Evolutionary conservation across 2,329 filamentous ascomycete genomes (phyloP), one percentile per base, ranked within the genome.

Genomic region (Eutypella sp.): DNA sequence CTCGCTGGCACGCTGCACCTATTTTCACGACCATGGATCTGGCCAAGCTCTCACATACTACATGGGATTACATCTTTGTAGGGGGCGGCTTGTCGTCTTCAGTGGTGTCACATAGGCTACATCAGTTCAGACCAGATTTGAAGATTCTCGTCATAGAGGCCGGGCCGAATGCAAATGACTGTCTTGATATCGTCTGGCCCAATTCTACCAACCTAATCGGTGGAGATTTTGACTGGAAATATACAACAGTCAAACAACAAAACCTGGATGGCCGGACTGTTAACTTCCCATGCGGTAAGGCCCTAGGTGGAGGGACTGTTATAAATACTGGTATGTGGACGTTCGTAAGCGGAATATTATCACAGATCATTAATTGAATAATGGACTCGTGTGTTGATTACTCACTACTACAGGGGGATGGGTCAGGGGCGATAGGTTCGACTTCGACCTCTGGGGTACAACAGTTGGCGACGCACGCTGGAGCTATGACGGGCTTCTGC

Each of bases 371-470:
- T 7, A n/a, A 15, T n/a, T 7, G 15, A 3, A 6, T 39, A 5
- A 15, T 22, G 11, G n/a, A 22, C 11, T 19, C 5, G 10, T 22
- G 22, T 13, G 23, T 11, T 16, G 11, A 19, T 2, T 37, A 3
- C 20, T 8, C 37, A 3, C 19, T 23, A 5, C 13, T 10, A 23
- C 22, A 51, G 61, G 55, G 7, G 57, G 51, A 7, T 68, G 70
- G 58, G 63, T 67, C n/a, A 63, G 69, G 27, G 70, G 69, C 3
- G 62, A 63, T 18, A 57, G 56, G 10, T 55, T 56, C 16, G 70
- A 73, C 48, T 74, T 67, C 49, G 61, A 73, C 40, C 57, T 62
- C 38, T 74, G 70, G 72, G 70, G 67, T 1, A 6, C 49, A 40
- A n/a, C 49, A 40, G 37, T 52, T 33, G 5, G 40, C 23, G 70